A percentile compares a stretch with the other conserved stretches of the same genome.
phyloP scores from a whole-genome alignment of 257 asterid species.

The Forsythia suspensa region DNA sequence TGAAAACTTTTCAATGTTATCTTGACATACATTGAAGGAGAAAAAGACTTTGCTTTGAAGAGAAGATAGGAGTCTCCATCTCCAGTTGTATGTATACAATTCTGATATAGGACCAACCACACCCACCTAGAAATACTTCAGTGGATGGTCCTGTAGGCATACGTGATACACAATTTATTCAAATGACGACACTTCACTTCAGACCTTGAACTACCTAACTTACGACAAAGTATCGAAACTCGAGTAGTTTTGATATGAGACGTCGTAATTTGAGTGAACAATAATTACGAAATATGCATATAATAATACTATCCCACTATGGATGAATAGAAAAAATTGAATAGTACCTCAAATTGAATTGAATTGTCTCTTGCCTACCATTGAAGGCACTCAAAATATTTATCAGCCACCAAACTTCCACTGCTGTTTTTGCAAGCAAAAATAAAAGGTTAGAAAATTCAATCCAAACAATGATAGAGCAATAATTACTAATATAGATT shows the following conservation, averaged over 20 bases:
- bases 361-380: slow-evolving; percentile 55
- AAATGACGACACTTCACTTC: too few relatives aligned
- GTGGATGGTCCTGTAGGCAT: neutral
- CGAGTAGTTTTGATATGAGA: too few relatives aligned
- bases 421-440: slow-evolving; percentile 56
- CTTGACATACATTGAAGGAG: slow-evolving; percentile 31
- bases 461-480: slow-evolving; percentile 28
- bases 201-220: too few relatives aligned
- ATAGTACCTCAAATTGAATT: slow-evolving; percentile 44
- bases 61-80: slow-evolving; percentile 60
- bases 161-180: neutral
- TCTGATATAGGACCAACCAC: slow-evolving; percentile 5
- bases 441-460: slow-evolving; percentile 28
- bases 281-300: too few relatives aligned
- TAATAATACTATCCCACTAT: neutral
- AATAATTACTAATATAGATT: slow-evolving; percentile 22
- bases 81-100: slow-evolving; percentile 8
- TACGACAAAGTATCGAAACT: too few relatives aligned
- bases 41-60: slow-evolving; percentile 82
- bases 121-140: neutral
- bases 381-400: slow-evolving; percentile 59
- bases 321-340: slow-evolving; percentile 24
- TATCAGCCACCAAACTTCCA: slow-evolving; percentile 44
- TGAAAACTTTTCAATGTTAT: slow-evolving; percentile 15
- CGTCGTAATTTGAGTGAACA: too few relatives aligned